Conservation (phyloP, 139 green algal species). For the Chlorella sp. region DNA sequence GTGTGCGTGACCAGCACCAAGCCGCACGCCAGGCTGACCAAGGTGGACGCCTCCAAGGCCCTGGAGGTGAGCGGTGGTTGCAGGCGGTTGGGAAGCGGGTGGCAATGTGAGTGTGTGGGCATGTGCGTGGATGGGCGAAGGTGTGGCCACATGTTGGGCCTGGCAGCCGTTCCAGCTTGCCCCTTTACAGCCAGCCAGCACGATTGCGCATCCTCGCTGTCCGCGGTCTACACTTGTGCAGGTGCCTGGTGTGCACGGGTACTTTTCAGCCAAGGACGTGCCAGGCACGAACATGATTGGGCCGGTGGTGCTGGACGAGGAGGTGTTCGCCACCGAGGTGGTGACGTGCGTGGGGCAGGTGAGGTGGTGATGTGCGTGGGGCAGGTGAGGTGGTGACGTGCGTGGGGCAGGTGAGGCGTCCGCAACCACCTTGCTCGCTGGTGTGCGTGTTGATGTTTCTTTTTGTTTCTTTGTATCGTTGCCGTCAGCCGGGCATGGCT, state of each 20-base stretch:
- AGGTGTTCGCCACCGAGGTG: conserved; percentile 62
- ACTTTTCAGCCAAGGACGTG: conserved; percentile 68
- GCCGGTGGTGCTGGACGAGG: conserved; percentile 78
- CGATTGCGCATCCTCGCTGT: no score
- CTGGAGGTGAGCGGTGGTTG: conserved; percentile 25
- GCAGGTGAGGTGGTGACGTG: conserved; percentile 72
- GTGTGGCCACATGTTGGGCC: no score
- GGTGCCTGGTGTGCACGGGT: conserved; percentile 58
- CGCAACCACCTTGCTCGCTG: no score
- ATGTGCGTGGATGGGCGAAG: no score
- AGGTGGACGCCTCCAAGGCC: conserved; percentile 67
- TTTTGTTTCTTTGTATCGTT: no score
- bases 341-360: conserved; percentile 87
- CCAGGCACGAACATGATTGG: conserved; percentile 84
- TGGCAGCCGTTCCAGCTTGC: no score
- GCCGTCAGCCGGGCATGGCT: no score
- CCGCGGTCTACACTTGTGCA: no score
- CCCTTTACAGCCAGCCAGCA: no score
- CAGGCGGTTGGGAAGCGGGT: no score
- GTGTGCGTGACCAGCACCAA: conserved; percentile 71
- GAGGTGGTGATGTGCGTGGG: conserved; percentile 77
- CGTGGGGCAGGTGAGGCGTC: conserved; percentile 66
- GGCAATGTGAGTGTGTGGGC: no score
- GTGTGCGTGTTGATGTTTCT: no score
- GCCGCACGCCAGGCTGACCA: conserved; percentile 68